Conservation (phyloP, 2,329 filamentous ascomycete species). For the Aspergillus puulaauensis region DNA sequence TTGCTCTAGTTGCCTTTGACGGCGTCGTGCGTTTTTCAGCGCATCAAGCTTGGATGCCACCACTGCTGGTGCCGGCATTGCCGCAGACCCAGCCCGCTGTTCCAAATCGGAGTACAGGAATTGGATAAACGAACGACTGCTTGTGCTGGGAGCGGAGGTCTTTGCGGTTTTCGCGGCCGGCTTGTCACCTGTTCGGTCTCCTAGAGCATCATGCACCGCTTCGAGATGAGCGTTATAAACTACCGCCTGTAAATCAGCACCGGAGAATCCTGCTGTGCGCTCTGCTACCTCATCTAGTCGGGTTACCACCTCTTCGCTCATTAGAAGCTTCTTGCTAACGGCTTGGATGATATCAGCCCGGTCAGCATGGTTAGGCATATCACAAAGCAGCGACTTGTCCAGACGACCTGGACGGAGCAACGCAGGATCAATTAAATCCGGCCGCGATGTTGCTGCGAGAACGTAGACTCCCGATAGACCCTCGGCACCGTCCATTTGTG, state of each 20-base stretch:
- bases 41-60: conserved; percentile 80
- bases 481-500: conserved; percentile 98
- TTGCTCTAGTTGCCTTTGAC: conserved; percentile 55
- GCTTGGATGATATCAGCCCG: conserved; percentile 84
- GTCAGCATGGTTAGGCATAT: conserved; percentile 78
- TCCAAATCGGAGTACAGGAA: conserved; percentile 71
- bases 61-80: conserved; percentile 72
- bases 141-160: conserved; percentile 32
- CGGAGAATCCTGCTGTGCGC: conserved; percentile 84
- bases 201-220: conserved; percentile 90
- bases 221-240: conserved; percentile 96
- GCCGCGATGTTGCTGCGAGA: conserved; percentile 86
- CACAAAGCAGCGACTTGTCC: conserved; percentile 90
- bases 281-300: conserved; percentile 71
- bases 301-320: conserved; percentile 65
- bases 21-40: conserved; percentile 70
- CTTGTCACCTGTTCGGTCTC: conserved; percentile 54
- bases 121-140: conserved; percentile 63
- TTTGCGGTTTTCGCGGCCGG: conserved; percentile 25
- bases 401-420: conserved; percentile 85
- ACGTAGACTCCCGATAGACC: conserved; percentile 94
- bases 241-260: conserved; percentile 90
- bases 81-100: conserved; percentile 55
- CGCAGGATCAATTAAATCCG: conserved; percentile 93
- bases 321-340: conserved; percentile 75